Evolutionary conservation across 164 flowering plant genomes (phyloP).

Genomic region (Brasenia schreberi): DNA sequence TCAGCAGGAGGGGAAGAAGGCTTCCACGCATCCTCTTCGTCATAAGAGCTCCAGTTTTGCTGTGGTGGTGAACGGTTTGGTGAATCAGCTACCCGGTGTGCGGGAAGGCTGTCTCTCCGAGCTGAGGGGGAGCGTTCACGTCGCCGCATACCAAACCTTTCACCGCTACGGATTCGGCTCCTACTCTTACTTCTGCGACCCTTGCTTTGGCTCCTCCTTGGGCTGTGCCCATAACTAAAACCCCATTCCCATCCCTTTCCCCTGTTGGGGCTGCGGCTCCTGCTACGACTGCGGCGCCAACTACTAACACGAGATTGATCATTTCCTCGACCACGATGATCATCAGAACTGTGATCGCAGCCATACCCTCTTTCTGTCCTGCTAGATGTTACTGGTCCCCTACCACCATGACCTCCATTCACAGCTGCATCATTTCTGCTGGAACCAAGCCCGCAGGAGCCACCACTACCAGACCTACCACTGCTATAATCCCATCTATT

Average conservation of each 20-base stretch:
- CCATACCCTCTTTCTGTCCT: slow-evolving; percentile 26
- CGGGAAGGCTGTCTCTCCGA: slow-evolving; percentile 7
- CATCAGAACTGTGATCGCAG: slow-evolving; percentile 19
- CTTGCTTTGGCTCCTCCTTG: background rate
- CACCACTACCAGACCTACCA: slow-evolving; percentile 34
- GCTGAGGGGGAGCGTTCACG: slow-evolving; percentile 7
- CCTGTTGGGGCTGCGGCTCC: slow-evolving; percentile 6
- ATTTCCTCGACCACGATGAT: slow-evolving; percentile 16
- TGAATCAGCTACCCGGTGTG: slow-evolving; percentile 8
- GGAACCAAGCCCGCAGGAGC: slow-evolving; percentile 12
- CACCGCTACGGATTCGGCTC: slow-evolving; percentile 20
- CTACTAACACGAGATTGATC: slow-evolving; percentile 18
- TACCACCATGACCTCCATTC: slow-evolving; percentile 35
- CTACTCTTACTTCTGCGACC: slow-evolving; percentile 1
- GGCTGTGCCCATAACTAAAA: background rate
- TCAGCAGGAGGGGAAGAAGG: slow-evolving; percentile 2
- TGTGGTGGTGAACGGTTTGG: slow-evolving; percentile 10
- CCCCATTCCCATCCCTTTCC: slow-evolving; percentile 5
- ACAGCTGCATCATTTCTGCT: slow-evolving; percentile 26
- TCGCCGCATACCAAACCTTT: slow-evolving; percentile 11
- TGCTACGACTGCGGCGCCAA: slow-evolving; percentile 8
- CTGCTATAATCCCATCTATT: slow-evolving; percentile 44
- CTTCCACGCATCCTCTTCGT: slow-evolving; percentile 2
- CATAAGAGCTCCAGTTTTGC: slow-evolving; percentile 2
- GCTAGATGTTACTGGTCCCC: slow-evolving; percentile 20